Percentiles rank a stretch among this genome's conserved stretches.
These are phyloP conservation scores for Eimeria acervulina DNA, from an alignment of 169 alveolate species.

Conservation along the genomic window DNA sequence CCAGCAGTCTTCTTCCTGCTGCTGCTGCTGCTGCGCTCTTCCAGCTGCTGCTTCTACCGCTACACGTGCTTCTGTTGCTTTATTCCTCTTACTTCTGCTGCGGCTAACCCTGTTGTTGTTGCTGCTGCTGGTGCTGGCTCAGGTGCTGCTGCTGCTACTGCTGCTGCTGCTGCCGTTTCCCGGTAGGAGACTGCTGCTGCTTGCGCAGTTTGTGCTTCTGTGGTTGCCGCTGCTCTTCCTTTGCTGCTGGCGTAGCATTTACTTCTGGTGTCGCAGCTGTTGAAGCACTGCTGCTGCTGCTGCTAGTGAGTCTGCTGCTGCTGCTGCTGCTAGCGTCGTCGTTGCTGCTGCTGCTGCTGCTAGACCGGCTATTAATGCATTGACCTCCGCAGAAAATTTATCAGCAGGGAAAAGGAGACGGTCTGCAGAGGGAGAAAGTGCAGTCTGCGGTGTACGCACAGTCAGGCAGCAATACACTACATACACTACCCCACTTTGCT, in stretches of 20 bases:
- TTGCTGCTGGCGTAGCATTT: no score
- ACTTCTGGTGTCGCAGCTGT: background rate
- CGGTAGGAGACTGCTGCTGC: background rate
- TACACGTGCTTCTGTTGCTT: background rate
- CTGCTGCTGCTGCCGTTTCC: conserved; percentile 21
- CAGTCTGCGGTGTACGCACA: no score
- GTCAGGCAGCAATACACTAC: no score
- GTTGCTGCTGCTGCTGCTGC: background rate
- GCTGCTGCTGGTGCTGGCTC: conserved; percentile 26
- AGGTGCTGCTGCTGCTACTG: background rate
- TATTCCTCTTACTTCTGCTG: background rate
- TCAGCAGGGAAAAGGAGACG: no score
- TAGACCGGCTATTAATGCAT: background rate
- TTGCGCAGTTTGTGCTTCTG: conserved; percentile 20
- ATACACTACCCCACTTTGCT: background rate
- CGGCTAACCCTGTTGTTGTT: background rate
- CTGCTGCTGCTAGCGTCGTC: background rate
- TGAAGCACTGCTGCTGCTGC: background rate
- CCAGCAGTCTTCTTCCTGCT: background rate
- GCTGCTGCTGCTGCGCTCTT: conserved; percentile 16
- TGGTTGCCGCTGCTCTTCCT: background rate
- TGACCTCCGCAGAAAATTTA: background rate
- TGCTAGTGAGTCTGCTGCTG: background rate
- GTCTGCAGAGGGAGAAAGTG: no score
- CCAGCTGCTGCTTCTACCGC: conserved; percentile 51